Evolutionary conservation across 1,284 basidiomycete species (phyloP).

Genomic region (Ganoderma lucidum): DNA sequence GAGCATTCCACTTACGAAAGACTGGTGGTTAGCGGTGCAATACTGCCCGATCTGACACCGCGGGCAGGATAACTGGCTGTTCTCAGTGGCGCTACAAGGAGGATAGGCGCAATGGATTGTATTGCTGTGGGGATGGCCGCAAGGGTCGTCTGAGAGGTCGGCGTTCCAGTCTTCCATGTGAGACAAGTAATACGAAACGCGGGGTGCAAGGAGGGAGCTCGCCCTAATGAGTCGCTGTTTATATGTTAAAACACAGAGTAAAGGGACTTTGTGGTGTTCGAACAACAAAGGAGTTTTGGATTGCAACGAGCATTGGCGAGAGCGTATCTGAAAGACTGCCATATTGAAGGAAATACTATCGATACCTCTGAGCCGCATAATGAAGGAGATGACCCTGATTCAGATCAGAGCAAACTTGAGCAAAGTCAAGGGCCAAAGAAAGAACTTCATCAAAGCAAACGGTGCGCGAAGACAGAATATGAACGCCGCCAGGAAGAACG

Average conservation of each 20-base stretch:
- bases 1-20: neutral
- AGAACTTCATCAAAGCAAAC: neutral
- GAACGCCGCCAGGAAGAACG: neutral
- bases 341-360: no score
- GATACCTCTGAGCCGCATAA: neutral
- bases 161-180: neutral
- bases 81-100: neutral
- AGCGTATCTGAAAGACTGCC: no score
- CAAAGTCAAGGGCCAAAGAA: neutral
- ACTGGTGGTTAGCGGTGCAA: neutral
- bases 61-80: neutral
- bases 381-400: neutral
- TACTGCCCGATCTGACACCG: neutral
- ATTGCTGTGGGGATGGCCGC: neutral
- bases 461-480: neutral
- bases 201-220: neutral
- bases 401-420: neutral
- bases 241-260: neutral
- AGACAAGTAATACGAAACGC: no score
- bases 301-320: neutral
- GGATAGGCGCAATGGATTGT: neutral
- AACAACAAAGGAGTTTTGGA: neutral
- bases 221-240: neutral
- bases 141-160: neutral
- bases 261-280: neutral